Base-by-base conservation (phyloP, 306 rosid species). In the Dicorynia guianensis region DNA sequence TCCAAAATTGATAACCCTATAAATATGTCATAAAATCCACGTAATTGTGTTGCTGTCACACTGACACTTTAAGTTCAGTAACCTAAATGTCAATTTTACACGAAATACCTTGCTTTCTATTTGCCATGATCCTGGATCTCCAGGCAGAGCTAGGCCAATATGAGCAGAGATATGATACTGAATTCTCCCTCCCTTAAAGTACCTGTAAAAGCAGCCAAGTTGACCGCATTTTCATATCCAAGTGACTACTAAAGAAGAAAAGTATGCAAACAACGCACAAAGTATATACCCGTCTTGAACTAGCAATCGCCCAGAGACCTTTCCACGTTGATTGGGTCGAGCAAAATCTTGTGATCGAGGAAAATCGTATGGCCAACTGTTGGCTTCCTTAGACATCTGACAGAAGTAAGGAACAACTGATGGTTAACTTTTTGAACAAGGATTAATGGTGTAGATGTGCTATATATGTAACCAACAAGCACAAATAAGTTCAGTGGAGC, bases 1-100 rank as follows among this genome's bases (percentile, higher is more conserved):
- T 81, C 93, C 96, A 90, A 46, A 86, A 90, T 61, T 90, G 96
- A 69, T 88, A 90, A 14, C 96, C 93, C 96, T 90, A 55, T 8
- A 67, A 42, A 66, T 25, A 71, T 2, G 2, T 3, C 15, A 11
- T 38, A 7, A 35, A 10, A 9, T 34, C 7, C 44, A 20, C 5
- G 0, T 55, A 3, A 36, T 11, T 57, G 34, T 5, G 30, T 43
- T 11, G 12, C 15, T 57, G 42, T 3, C 12, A 42, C 46, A 49
- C 18, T 5, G n/a, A 55, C 36, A 3, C 18, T 55, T 7, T 5
- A 56, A 43, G 48, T 54, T 8, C 13, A 44, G 11, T 11, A 48
- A 11, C 59, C 11, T 8, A 4, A 50, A 46, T 67, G 52, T 49
- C 20, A 4, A 12, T 17, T 12, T 25, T 1, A 62, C 5, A 5